phyloP scores from a whole-genome alignment of 805 yeast species.

The Saccharomyces kudriavzevii region DNA sequence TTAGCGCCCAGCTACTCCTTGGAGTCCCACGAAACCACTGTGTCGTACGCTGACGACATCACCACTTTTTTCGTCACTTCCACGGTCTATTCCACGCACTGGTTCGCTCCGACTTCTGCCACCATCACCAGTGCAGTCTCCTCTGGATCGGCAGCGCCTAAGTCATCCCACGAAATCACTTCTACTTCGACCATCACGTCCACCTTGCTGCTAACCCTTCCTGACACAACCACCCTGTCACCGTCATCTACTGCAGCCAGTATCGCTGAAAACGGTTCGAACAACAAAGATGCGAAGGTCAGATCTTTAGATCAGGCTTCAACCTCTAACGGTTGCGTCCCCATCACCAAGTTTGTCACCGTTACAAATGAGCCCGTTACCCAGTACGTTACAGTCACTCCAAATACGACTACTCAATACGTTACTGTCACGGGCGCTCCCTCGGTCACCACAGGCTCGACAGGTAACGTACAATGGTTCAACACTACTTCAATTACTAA shows the following conservation, averaged over 20 bases:
- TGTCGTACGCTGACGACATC: constrained; percentile 18
- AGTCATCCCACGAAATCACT: neutral
- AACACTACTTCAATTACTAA: neutral
- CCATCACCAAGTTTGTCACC: constrained; percentile 15
- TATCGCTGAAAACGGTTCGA: neutral
- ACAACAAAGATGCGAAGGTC: neutral
- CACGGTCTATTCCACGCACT: constrained; percentile 16
- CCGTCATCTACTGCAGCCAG: neutral
- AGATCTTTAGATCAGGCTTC: neutral
- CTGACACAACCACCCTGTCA: neutral
- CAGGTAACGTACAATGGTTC: neutral
- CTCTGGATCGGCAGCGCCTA: neutral
- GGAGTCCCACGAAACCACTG: constrained; percentile 9
- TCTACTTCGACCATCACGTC: constrained; percentile 19
- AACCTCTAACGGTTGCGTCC: constrained; percentile 10
- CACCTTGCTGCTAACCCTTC: constrained; percentile 3
- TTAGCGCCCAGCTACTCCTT: constrained; percentile 18
- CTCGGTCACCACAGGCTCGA: neutral
- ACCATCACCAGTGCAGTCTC: neutral
- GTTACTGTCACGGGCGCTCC: constrained; percentile 6
- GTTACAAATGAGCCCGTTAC: constrained; percentile 17
- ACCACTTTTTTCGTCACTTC: constrained; percentile 22
- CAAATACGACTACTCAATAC: constrained; percentile 1
- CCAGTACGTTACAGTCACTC: constrained; percentile 6
- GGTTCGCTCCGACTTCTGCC: constrained; percentile 10